Base-by-base conservation (phyloP, 2,329 filamentous ascomycete species). In the Calonectria pauciramosa region DNA sequence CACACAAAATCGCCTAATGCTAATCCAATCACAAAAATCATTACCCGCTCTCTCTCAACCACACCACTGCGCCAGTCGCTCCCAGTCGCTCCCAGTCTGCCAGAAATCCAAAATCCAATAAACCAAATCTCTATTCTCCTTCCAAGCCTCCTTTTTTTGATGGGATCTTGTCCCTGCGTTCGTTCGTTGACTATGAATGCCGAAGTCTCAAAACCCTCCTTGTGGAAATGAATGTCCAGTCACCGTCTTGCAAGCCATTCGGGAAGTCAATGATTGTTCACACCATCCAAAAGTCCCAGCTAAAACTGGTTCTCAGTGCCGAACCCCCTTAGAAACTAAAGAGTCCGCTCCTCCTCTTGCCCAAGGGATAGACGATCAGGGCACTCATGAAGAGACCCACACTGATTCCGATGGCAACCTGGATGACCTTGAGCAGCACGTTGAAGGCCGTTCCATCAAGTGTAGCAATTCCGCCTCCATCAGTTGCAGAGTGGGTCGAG, bases 341-440 rank as follows among this genome's bases (percentile, higher is more conserved):
- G 63, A 92, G 76, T 2, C 90, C 90, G 76, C 90, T 91, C 71
- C 90, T 86, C 76, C 89, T 86, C 84, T 92, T 92, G 16, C 90
- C 90, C 41, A 91, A 82, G 0, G 90, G 90, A 78, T 91, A 91
- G 18, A 91, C 87, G 70, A 91, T 85, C 59, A 91, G 80, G 9
- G 89, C 89, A 69, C 90, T 90, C 79, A 91, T 84, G 73, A 90
- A 91, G 32, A 93, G 78, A 16, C 91, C 91, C 3, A 92, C 90
- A n/a, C 90, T 91, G 73, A 92, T 90, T 44, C 90, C 90, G 70
- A 92, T 91, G 8, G 91, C 89, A 2, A 92, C 89, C 80, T 93
- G 90, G 26, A 93, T 89, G 69, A 92, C 90, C 73, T 88, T 90
- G 49, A 90, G 86, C 34, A 91, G 83, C 6, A 92, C 89, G 11